Evolutionary conservation across 306 rosid species (phyloP).

Genomic region (Prunus mira): DNA sequence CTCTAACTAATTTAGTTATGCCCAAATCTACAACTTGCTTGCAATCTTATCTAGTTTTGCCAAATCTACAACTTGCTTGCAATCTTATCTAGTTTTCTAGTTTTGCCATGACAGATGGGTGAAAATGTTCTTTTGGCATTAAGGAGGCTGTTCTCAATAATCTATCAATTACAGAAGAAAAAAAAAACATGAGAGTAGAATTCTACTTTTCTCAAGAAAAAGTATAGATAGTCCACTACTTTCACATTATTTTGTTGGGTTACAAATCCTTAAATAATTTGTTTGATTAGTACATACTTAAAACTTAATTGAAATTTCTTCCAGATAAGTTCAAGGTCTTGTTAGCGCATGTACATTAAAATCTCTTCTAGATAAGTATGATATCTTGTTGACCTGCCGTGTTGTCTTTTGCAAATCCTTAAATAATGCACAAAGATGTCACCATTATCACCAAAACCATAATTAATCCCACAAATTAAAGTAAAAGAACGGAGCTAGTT

Average conservation of each 20-base stretch:
- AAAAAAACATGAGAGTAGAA: not conserved
- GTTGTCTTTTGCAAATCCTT: too few species aligned
- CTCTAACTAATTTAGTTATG: too few species aligned
- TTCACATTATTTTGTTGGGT: too few species aligned
- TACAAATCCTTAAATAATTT: too few species aligned
- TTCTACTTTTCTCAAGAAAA: not conserved
- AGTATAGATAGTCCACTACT: not conserved
- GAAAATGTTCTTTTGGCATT: too few species aligned
- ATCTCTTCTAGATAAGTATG: not conserved
- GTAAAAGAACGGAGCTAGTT: not conserved
- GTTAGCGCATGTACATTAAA: too few species aligned
- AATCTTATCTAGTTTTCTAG: too few species aligned
- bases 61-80: too few species aligned
- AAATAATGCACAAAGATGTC: not conserved
- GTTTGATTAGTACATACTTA: not conserved
- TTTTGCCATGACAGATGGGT: too few species aligned
- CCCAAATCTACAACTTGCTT: too few species aligned
- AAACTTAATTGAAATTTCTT: not conserved
- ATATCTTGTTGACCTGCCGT: not conserved
- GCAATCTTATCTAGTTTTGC: too few species aligned
- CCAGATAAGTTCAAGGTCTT: too few species aligned
- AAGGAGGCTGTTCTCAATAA: not conserved
- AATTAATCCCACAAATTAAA: not conserved
- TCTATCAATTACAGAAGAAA: not conserved
- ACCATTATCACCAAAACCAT: not conserved